Conservation (phyloP, 805 yeast species). For the Wickerhamiella allomyrinae region DNA sequence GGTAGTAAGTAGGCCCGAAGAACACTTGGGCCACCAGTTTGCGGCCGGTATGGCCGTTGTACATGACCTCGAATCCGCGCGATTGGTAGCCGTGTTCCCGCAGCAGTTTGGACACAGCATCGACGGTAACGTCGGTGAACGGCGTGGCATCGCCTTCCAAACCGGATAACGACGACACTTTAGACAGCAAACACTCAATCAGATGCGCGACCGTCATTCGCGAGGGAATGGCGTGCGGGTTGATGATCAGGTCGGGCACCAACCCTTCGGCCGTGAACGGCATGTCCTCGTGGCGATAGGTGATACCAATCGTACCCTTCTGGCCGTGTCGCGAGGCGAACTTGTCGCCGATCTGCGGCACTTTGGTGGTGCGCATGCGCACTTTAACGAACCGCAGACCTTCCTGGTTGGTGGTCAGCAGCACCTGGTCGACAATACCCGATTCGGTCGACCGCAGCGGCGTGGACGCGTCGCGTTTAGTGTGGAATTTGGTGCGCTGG, state of each 20-base stretch:
- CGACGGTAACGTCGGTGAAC: constrained; percentile 95
- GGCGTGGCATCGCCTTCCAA: constrained; percentile 99
- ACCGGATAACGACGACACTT: constrained; percentile 89
- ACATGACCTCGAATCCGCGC: constrained; percentile 97
- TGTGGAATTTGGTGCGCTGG: constrained; percentile 95
- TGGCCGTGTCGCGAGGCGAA: constrained; percentile 99
- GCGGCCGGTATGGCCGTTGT: constrained; percentile 97
- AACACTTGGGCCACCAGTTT: constrained; percentile 95
- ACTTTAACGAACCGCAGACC: constrained; percentile 96
- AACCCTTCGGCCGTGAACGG: constrained; percentile 92
- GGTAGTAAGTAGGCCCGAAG: constrained; percentile 99
- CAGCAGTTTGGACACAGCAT: constrained; percentile 80
- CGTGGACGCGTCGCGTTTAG: constrained; percentile 97
- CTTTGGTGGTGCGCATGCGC: constrained; percentile 95
- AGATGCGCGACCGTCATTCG: constrained; percentile 99
- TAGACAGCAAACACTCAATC: constrained; percentile 91
- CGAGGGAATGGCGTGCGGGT: constrained; percentile 99
- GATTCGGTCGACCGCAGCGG: constrained; percentile 92
- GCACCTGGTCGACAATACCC: constrained; percentile 96
- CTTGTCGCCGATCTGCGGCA: constrained; percentile 98
- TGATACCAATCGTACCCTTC: constrained; percentile 99
- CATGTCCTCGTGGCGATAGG: constrained; percentile 97
- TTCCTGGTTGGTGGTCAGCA: constrained; percentile 93
- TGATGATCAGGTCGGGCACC: constrained; percentile 93
- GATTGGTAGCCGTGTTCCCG: constrained; percentile 96